A percentile compares a stretch with the other conserved stretches of the same genome.
These are phyloP conservation scores for Globisporangium lucens DNA, from an alignment of 352 stramenopile genomes.

Conservation along the genomic window DNA sequence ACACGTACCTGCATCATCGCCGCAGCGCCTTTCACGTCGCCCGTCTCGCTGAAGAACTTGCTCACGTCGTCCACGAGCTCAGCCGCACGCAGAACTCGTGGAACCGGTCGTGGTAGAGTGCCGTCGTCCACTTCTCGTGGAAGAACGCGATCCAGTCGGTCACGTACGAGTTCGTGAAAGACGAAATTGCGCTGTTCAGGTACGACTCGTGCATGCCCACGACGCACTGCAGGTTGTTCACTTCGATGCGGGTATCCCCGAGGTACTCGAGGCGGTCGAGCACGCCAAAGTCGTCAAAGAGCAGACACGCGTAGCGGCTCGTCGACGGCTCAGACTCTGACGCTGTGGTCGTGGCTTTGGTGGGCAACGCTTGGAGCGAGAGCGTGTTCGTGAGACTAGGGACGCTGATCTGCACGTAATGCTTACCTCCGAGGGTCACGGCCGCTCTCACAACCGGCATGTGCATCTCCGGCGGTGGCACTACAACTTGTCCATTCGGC, in stretches of 20 bases:
- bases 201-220: slow-evolving; percentile 85
- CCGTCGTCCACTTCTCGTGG: slow-evolving; percentile 64
- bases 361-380: slow-evolving; percentile 54
- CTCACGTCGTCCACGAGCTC: slow-evolving; percentile 58
- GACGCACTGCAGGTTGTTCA: slow-evolving; percentile 66
- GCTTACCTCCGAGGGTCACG: slow-evolving; percentile 45
- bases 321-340: slow-evolving; percentile 11
- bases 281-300: slow-evolving; percentile 78
- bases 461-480: slow-evolving; percentile 65
- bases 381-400: slow-evolving; percentile 67
- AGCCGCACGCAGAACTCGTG: slow-evolving; percentile 65
- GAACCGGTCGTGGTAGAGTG: slow-evolving; percentile 80
- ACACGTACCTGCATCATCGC: slow-evolving; percentile 63
- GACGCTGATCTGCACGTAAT: slow-evolving; percentile 72
- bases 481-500: slow-evolving; percentile 25
- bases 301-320: slow-evolving; percentile 57
- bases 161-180: slow-evolving; percentile 66
- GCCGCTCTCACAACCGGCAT: slow-evolving; percentile 54
- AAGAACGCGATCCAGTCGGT: slow-evolving; percentile 87
- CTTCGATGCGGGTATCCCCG: slow-evolving; percentile 47
- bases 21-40: slow-evolving; percentile 60
- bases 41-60: slow-evolving; percentile 58
- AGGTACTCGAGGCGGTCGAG: slow-evolving; percentile 73
- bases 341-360: slow-evolving; percentile 28
- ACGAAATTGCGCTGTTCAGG: slow-evolving; percentile 77